Evolutionary conservation across 1,284 basidiomycete species (phyloP).

Genomic region (Meripilus lineatus): DNA sequence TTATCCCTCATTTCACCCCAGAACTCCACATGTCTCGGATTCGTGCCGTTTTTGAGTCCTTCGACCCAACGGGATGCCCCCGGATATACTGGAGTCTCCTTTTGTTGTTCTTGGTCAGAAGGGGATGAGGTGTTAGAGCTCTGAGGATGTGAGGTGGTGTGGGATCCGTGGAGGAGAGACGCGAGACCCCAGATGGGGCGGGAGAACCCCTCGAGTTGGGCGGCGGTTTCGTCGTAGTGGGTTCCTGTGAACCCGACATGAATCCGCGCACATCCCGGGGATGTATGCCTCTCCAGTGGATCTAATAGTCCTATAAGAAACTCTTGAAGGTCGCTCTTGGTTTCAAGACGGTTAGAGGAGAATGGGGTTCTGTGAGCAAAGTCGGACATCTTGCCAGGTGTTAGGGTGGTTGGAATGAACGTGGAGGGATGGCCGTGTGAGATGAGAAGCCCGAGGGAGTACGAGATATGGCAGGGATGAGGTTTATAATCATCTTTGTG

Average conservation of each 20-base stretch:
- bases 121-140: too few species aligned
- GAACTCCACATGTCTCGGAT: conserved; percentile 62
- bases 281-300: conserved; percentile 64
- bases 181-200: conserved; percentile 75
- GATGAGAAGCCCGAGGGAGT: too few species aligned
- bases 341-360: conserved; percentile 52
- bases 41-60: conserved; percentile 63
- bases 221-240: conserved; percentile 71
- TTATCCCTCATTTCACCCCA: conserved; percentile 74
- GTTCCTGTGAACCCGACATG: conserved; percentile 70
- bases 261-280: conserved; percentile 66
- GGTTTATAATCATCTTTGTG: too few species aligned
- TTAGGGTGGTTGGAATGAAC: too few species aligned
- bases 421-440: too few species aligned
- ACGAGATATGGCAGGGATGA: too few species aligned
- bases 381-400: conserved; percentile 25
- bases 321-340: conserved; percentile 50
- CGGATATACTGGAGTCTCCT: too few species aligned
- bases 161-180: conserved; percentile 61
- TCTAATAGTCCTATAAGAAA: conserved; percentile 61
- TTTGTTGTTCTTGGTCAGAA: too few species aligned
- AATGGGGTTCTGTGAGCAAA: conserved; percentile 36
- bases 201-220: conserved; percentile 73
- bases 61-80: conserved; percentile 57
- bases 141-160: too few species aligned